Evolutionary conservation across 163 green algal genomes (phyloP), one percentile per base, ranked within the genome.

Genomic region (Chlorella variabilis): DNA sequence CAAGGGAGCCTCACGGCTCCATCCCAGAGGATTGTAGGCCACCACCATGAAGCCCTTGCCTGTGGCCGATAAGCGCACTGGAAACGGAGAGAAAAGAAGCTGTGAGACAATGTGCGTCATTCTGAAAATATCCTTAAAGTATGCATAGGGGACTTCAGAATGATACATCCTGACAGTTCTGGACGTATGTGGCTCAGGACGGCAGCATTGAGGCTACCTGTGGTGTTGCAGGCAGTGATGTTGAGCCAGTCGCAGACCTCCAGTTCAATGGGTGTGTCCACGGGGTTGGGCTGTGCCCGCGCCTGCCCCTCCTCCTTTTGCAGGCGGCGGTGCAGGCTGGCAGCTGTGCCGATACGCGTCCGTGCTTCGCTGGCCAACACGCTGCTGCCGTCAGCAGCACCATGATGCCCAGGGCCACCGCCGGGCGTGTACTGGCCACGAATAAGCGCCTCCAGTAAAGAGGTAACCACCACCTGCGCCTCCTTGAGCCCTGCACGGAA

Each of bases 1-100:
- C 27, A 98, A 48, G 41, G 83, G 34, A 39, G 90, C 85, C 23
- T 45, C 74, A 1, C 94, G 88, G 3, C 69, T 49, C 91, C 88
- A 95, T 5, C 82, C 89, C 34, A 96, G 80, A 5, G 92, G 82
- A 82, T 98, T 98, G 89, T 96, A 97, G 5, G 88, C 70, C 27
- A 91, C 85, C 6, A 96, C 90, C 33, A 90, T 49, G 33, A 97
- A 71, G 63, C 71, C 42, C 25, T 77, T n/a, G 0, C 66, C 61
- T 15, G 39, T 31, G 36, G 79, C 33, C 4, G 75, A 82, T 41
- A 66, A 33, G 39, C 27, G n/a, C 77, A 80, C 73, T 80, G 38
- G 4, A 27, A 7, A 31, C 45, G 45, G 42, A 45, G 3, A 20
- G 42, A 62, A 29, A 11, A 15, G 48, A 3, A 54, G 45, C n/a